These are phyloP conservation scores for Suillus americanus DNA, from an alignment of 768 basidiomycete genomes.

Conservation along the genomic window DNA sequence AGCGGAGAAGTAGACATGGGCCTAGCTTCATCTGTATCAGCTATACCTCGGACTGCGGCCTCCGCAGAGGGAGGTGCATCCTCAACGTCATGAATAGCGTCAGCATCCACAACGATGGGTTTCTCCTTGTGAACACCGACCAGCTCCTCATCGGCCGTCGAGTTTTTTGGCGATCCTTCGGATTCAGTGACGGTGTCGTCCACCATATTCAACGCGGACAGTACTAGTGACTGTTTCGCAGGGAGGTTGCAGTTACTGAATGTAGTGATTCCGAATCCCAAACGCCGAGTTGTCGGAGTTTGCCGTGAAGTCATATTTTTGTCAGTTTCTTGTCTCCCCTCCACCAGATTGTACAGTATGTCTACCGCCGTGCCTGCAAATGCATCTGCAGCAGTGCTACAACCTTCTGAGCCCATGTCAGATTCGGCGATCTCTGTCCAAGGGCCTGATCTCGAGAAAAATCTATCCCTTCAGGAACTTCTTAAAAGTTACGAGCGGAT, in stretches of 20 bases:
- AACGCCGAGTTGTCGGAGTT: conserved; percentile 18
- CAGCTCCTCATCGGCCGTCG: conserved; percentile 13
- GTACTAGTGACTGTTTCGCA: not conserved
- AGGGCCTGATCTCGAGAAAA: conserved; percentile 85
- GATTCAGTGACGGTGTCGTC: conserved; percentile 23
- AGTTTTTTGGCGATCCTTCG: conserved; percentile 13
- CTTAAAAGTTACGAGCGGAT: conserved; percentile 83
- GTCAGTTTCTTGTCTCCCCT: not conserved
- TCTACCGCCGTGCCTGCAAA: conserved; percentile 43
- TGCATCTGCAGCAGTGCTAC: conserved; percentile 76
- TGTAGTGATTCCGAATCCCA: not conserved
- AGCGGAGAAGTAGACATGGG: not conserved
- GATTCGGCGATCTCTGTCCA: conserved; percentile 66
- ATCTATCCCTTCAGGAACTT: conserved; percentile 64
- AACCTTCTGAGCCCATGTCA: conserved; percentile 71
- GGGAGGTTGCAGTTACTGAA: not conserved
- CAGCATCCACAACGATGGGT: conserved; percentile 11
- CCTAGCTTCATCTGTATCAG: not conserved
- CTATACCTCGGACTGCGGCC: not conserved
- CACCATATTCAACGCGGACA: conserved; percentile 1
- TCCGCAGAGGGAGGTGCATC: not conserved
- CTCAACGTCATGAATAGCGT: not conserved
- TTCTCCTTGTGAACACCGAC: conserved; percentile 10
- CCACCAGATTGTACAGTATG: conserved; percentile 14
- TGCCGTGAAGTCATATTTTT: conserved; percentile 19